Conservation (phyloP, 2,329 filamentous ascomycete genomes). For the Xylaria sp. region DNA sequence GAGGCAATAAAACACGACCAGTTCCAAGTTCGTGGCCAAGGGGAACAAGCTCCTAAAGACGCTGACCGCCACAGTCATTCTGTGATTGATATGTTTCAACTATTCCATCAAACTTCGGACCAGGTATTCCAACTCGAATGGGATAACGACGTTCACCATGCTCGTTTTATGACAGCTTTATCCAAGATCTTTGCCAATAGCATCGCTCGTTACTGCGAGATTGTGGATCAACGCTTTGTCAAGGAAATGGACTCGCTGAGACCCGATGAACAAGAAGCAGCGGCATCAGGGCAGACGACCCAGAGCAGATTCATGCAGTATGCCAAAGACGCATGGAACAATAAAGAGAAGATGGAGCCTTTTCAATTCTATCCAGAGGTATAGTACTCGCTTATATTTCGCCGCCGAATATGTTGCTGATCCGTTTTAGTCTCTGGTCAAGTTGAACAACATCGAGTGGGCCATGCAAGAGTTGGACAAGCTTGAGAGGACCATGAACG, state of each 20-base stretch:
- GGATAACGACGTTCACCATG: slow-evolving; percentile 93
- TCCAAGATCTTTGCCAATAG: slow-evolving; percentile 85
- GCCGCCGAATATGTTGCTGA: slow-evolving; percentile 44
- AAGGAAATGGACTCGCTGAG: slow-evolving; percentile 94
- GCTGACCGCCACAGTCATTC: slow-evolving; percentile 92
- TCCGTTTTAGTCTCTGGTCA: slow-evolving; percentile 82
- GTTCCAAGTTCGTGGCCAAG: slow-evolving; percentile 78
- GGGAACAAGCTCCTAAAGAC: slow-evolving; percentile 73
- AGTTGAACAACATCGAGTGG: slow-evolving; percentile 97
- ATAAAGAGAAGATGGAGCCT: slow-evolving; percentile 91
- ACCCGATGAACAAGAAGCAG: slow-evolving; percentile 77
- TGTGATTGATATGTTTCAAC: slow-evolving; percentile 90
- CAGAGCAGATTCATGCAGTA: slow-evolving; percentile 94
- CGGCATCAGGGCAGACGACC: slow-evolving; percentile 78
- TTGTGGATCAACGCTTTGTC: slow-evolving; percentile 84
- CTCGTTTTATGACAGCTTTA: slow-evolving; percentile 95
- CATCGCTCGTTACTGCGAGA: slow-evolving; percentile 89
- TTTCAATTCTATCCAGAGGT: slow-evolving; percentile 97
- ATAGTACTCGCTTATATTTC: slow-evolving; percentile 46
- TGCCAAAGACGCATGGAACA: slow-evolving; percentile 91
- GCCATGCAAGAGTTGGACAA: slow-evolving; percentile 92
- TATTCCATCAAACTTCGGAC: slow-evolving; percentile 91
- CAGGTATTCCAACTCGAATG: slow-evolving; percentile 88
- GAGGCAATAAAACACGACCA: slow-evolving; percentile 90
- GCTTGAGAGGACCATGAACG: slow-evolving; percentile 88